Evolutionary conservation across 768 basidiomycete species (phyloP).

Genomic region (Boletus coccyginus): DNA sequence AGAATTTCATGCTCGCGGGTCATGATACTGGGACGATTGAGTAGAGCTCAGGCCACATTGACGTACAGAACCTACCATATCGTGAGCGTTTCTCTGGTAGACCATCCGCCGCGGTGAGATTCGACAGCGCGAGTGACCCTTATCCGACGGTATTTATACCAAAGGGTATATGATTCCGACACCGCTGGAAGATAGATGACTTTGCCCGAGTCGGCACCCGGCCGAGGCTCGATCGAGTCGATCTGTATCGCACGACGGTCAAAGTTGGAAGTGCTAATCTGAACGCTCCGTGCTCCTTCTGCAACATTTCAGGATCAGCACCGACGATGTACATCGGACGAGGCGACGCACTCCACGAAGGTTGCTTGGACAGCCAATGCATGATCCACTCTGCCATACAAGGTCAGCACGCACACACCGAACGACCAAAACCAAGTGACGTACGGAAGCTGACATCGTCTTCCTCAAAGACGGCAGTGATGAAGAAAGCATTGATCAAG

Average conservation of each 20-base stretch:
- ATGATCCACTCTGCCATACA: constrained; percentile 59
- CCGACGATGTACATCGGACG: neutral
- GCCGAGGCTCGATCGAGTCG: constrained; percentile 22
- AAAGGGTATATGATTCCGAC: constrained; percentile 34
- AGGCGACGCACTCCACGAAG: constrained; percentile 50
- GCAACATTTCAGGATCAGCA: neutral
- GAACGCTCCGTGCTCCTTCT: constrained; percentile 46
- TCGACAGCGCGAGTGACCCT: constrained; percentile 22
- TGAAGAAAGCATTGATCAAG: constrained; percentile 51
- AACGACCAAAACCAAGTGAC: constrained; percentile 17
- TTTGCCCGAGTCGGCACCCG: constrained; percentile 23
- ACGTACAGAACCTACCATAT: constrained; percentile 17
- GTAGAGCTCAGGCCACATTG: neutral
- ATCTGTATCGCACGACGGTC: constrained; percentile 27
- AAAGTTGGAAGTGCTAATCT: constrained; percentile 46
- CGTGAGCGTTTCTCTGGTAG: constrained; percentile 18
- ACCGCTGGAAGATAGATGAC: constrained; percentile 34
- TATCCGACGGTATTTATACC: constrained; percentile 35
- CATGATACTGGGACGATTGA: constrained; percentile 42
- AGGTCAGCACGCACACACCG: neutral
- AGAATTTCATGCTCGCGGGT: constrained; percentile 45
- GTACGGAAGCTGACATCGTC: constrained; percentile 56
- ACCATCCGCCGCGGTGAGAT: constrained; percentile 16
- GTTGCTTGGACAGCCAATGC: constrained; percentile 62
- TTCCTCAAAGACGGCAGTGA: constrained; percentile 61